Base-by-base conservation (phyloP, 345 rosid species). In the Draba incana region DNA sequence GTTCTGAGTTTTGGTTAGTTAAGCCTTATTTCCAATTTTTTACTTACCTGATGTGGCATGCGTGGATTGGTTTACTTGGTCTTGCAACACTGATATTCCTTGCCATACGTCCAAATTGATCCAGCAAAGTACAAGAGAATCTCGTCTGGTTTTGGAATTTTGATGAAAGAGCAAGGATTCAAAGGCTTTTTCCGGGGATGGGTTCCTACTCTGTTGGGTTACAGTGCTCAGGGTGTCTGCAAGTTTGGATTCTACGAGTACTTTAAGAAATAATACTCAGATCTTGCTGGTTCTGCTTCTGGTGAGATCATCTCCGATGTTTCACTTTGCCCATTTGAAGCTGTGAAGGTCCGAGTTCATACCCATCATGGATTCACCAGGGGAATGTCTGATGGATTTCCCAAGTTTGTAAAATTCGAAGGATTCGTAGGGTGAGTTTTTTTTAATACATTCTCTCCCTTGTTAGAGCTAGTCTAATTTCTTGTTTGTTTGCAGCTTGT, bases 321-420 rank as follows among this genome's bases (percentile, higher is more conserved):
- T 42, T 94, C 96, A 0, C 97, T 95, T 70, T 92, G 99, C 83
- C 99, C 98, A 16, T 81, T 95, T n/a, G 99, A 95, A 82, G 99
- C 99, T 43, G 99, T 95, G 4, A 95, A 95, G 88, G 98, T 95
- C 51, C 80, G 98, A 27, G 98, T 95, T 68, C 98, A 95, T 81
- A 95, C 99, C 46, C 99, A 95, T 81, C 99, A 97, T 69, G 99
- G 99, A 30, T 95, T 95, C 66, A 97, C 99, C 6, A 83, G 96
- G 74, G 99, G 99, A 49, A 23, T 95, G 71, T 45, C 84, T n/a
- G 99, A 95, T 83, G 98, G 99, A 27, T 69, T 95, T 33, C 99
- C 98, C 59, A 95, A 89, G 84, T 89, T 92, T 72, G 72, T 95
- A 58, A 92, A 58, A 84, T 81, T 98, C 4, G 99, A 95, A 81